Evolutionary conservation across 352 stramenopile species (phyloP).

Genomic region (Phytophthora pseudosyringae): DNA sequence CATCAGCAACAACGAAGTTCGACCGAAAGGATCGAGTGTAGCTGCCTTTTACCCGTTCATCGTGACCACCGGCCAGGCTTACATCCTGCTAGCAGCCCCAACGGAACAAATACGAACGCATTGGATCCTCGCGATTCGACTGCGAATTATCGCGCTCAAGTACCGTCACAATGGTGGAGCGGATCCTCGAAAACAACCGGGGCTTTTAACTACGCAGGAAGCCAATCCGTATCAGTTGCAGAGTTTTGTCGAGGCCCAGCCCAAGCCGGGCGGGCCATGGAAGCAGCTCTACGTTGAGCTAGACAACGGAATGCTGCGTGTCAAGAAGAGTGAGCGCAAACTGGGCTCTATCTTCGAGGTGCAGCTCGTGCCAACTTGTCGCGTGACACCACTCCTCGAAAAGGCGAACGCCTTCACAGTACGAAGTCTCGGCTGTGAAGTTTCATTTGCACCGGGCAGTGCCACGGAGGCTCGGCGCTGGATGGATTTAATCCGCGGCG

Average conservation of each 20-base stretch:
- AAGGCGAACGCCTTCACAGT: constrained; percentile 69
- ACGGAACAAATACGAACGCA: constrained; percentile 58
- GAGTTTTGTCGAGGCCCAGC: constrained; percentile 66
- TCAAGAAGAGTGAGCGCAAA: constrained; percentile 67
- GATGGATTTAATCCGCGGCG: constrained; percentile 48
- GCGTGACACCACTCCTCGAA: constrained; percentile 41
- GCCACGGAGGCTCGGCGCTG: constrained; percentile 52
- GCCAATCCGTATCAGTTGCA: constrained; percentile 40
- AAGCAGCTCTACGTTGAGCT: constrained; percentile 69
- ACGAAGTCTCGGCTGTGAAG: constrained; percentile 54
- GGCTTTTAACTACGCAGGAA: background rate
- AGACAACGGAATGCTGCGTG: constrained; percentile 67
- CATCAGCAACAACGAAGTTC: constrained; percentile 16
- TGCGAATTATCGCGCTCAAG: constrained; percentile 74
- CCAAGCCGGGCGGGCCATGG: constrained; percentile 52
- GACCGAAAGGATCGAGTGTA: constrained; percentile 22
- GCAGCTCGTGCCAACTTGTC: constrained; percentile 56
- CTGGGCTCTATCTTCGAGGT: constrained; percentile 64
- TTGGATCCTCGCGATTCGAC: constrained; percentile 67
- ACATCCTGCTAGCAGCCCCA: constrained; percentile 52
- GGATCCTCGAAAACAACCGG: constrained; percentile 19
- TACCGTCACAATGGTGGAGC: constrained; percentile 51
- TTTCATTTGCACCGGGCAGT: constrained; percentile 50
- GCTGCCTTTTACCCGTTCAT: constrained; percentile 60
- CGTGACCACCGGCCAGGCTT: constrained; percentile 59